Conservation (phyloP, 2,329 filamentous ascomycete species). For the Botryotinia narcissicola region DNA sequence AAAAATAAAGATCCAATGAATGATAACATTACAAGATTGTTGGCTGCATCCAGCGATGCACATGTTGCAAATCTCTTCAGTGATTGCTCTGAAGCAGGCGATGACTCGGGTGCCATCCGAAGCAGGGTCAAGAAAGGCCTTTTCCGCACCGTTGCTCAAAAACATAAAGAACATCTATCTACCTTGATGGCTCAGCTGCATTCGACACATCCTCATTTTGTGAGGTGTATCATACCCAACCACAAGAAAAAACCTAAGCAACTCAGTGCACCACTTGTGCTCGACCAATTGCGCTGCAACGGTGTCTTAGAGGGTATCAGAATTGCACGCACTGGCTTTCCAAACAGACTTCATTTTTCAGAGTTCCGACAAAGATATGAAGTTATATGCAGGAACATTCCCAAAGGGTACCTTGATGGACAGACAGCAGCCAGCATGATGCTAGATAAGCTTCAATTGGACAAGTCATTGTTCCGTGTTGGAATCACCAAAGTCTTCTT, state of each 20-base stretch:
- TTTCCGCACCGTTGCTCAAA: conserved; percentile 93
- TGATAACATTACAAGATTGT: conserved; percentile 88
- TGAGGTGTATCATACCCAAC: conserved; percentile 95
- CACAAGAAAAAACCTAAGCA: conserved; percentile 97
- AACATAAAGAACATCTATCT: conserved; percentile 98
- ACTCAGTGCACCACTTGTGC: conserved; percentile 84
- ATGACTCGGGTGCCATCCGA: conserved; percentile 63
- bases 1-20: conserved; percentile 99
- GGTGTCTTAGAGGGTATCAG: conserved; percentile 98
- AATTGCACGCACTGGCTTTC: conserved; percentile 94
- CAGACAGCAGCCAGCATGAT: conserved; percentile 83
- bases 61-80: conserved; percentile 83
- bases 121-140: conserved; percentile 95
- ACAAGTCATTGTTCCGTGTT: conserved; percentile 84
- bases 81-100: conserved; percentile 82
- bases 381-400: conserved; percentile 84
- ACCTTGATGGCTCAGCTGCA: conserved; percentile 91
- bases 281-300: conserved; percentile 97
- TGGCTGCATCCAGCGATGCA: conserved; percentile 76
- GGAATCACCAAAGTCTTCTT: conserved; percentile 98
- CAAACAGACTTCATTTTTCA: conserved; percentile 85
- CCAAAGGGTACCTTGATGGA: conserved; percentile 86
- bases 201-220: conserved; percentile 96
- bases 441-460: conserved; percentile 82
- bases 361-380: conserved; percentile 97